Percentiles rank a stretch among this genome's conserved stretches.
These are phyloP conservation scores for Obelidium mucronatum DNA, from an alignment of 192 early-diverging fungal species.

Conservation along the genomic window DNA sequence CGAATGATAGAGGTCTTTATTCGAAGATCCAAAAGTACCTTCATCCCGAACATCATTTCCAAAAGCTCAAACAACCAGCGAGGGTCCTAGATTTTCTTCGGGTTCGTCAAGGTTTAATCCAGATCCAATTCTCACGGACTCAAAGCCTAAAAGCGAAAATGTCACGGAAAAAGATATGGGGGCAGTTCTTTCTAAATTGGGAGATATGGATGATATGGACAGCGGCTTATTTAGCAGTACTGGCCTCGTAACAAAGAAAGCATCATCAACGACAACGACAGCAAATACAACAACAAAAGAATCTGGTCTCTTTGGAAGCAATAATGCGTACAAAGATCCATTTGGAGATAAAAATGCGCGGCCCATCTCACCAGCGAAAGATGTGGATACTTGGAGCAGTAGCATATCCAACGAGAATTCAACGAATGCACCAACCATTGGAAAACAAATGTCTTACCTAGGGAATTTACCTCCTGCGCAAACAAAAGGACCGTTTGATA, in stretches of 20 bases:
- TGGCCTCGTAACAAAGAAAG: constrained; percentile 11
- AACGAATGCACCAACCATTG: not conserved
- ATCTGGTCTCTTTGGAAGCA: no score
- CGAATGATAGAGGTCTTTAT: not conserved
- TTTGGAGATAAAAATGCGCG: not conserved
- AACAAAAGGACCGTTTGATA: not conserved
- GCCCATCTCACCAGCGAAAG: not conserved
- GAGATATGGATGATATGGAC: constrained; percentile 34
- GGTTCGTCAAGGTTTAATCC: not conserved
- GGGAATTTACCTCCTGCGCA: not conserved
- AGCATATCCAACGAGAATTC: not conserved
- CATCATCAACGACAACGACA: no score
- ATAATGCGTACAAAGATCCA: not conserved
- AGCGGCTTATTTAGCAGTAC: constrained; percentile 19
- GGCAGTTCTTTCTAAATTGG: constrained; percentile 7
- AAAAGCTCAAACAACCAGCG: constrained; percentile 6
- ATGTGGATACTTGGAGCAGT: not conserved
- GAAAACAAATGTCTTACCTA: not conserved
- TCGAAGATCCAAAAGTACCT: not conserved
- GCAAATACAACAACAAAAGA: no score
- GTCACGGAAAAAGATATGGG: constrained; percentile 6
- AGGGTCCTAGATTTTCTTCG: not conserved
- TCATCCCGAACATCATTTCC: constrained; percentile 12
- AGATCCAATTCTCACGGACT: not conserved
- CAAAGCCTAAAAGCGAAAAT: not conserved